Conservation (phyloP, 2,329 filamentous ascomycete genomes). For the Aspergillaceae sp. region DNA sequence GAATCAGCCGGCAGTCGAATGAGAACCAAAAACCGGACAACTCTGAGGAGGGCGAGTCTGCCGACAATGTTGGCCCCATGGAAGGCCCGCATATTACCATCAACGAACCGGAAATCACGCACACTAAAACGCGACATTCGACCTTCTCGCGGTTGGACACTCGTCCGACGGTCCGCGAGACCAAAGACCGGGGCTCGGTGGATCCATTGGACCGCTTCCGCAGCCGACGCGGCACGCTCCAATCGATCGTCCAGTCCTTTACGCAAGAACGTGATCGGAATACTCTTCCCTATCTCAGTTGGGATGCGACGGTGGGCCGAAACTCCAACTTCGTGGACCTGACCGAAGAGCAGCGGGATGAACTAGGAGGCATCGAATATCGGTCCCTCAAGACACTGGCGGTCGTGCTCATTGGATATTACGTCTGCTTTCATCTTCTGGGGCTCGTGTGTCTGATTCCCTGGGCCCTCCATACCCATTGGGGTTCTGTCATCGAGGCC, state of each 20-base stretch:
- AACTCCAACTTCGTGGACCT: conserved; percentile 90
- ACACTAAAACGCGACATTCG: conserved; percentile 24
- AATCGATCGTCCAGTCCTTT: conserved; percentile 26
- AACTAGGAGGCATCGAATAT: conserved; percentile 94
- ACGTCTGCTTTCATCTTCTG: conserved; percentile 70
- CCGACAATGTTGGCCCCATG: conserved; percentile 18
- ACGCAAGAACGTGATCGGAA: conserved; percentile 34
- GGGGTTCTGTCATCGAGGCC: conserved; percentile 55
- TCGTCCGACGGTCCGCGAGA: conserved; percentile 24
- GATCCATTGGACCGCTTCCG: conserved; percentile 16
- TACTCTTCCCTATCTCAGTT: conserved; percentile 82
- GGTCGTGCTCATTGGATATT: conserved; percentile 69
- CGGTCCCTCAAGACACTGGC: conserved; percentile 80
- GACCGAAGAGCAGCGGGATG: conserved; percentile 83
- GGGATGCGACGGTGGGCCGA: conserved; percentile 81
- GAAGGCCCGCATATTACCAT: conserved; percentile 39
- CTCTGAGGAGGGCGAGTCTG: conserved; percentile 8
- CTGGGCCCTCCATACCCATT: conserved; percentile 64
- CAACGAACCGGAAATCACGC: conserved; percentile 36
- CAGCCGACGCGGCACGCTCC: conserved; percentile 24
- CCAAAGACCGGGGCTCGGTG: conserved; percentile 20
- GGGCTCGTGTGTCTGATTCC: conserved; percentile 65
- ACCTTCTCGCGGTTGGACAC: conserved; percentile 34
- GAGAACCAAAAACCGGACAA: conserved; percentile 7
- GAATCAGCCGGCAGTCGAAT: conserved; percentile 16